phyloP scores from a whole-genome alignment of 306 rosid species.

The Glycine tomentella region DNA sequence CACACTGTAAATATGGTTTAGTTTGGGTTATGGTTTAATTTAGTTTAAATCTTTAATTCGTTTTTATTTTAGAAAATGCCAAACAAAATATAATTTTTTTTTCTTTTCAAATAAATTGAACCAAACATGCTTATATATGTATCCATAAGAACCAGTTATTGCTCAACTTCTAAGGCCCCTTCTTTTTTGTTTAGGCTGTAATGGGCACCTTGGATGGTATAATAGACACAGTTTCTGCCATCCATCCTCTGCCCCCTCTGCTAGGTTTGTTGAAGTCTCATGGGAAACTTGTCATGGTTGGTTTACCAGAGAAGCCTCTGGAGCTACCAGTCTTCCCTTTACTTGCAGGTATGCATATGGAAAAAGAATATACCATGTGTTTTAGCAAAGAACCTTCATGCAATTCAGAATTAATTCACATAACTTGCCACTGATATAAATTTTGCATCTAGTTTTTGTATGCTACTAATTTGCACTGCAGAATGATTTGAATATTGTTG shows the following conservation, averaged over 20 bases:
- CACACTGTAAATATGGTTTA: too few relatives aligned
- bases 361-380: neutral
- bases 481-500: neutral
- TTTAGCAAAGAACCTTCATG: neutral
- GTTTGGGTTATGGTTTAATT: too few relatives aligned
- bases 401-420: neutral
- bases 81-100: too few relatives aligned
- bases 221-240: constrained; percentile 55
- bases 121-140: neutral
- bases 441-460: neutral
- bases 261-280: constrained; percentile 43
- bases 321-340: constrained; percentile 46
- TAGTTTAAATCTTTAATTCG: too few relatives aligned
- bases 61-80: too few relatives aligned
- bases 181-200: constrained; percentile 22
- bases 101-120: neutral
- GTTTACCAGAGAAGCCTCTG: constrained; percentile 48
- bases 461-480: neutral
- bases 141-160: neutral
- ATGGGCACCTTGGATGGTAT: constrained; percentile 55
- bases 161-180: neutral
- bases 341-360: constrained; percentile 30
- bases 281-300: constrained; percentile 54
- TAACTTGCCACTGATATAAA: too few relatives aligned
- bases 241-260: constrained; percentile 48